Base-by-base conservation (phyloP, 1,284 basidiomycete genomes). In the Pholiota adiposa region DNA sequence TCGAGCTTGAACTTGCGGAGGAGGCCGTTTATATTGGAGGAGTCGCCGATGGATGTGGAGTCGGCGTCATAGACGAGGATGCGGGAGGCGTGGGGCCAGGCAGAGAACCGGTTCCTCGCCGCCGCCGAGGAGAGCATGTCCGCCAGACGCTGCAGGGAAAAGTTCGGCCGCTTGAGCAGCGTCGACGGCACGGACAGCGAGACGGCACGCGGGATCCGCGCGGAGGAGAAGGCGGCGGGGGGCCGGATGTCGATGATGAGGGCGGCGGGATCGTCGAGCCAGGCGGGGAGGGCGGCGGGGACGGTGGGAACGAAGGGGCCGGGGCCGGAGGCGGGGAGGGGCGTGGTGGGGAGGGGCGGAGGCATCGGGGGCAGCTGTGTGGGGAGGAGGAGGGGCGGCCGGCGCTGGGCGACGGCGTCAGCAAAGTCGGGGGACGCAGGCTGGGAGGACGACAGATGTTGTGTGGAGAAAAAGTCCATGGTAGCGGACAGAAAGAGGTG, bases 181-280 rank as follows among this genome's bases (percentile, higher is more conserved):
- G 96, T 98, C 3, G 95, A 96, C 0, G 96, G 96, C 4, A 97
- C 92, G 49, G 93, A 94, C 59, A 98, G 84, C 43, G 94, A 94
- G 63, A 97, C 80, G n/a, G 96, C 90, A 43, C 77, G 69, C 29
- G 83, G 82, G 29, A 96, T 66, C 53, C 94, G 89, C 11, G 87
- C 88, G 14, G 80, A 71, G 1, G 83, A 75, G 70, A 86, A 90
- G 5, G 89, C 84, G 11, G 88, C 89, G 72, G 93, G 91, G 1
- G 95, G 88, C 0, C 96, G 88, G 58, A 98, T 90, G 76, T 98
- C 96, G 75, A 98, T 81, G 62, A 97, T 67, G 61, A 82, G 78
- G 8, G 73, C 71, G 43, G 64, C 56, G 1, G 72, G 59, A 62
- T 77, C 73, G 19, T 68, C 56, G 48, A 80, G 68, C 70, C 74